A percentile compares a stretch with the other conserved stretches of the same genome.
Evolutionary conservation across 2,329 filamentous ascomycete genomes (phyloP).

Genomic region (Stenocarpella maydis): DNA sequence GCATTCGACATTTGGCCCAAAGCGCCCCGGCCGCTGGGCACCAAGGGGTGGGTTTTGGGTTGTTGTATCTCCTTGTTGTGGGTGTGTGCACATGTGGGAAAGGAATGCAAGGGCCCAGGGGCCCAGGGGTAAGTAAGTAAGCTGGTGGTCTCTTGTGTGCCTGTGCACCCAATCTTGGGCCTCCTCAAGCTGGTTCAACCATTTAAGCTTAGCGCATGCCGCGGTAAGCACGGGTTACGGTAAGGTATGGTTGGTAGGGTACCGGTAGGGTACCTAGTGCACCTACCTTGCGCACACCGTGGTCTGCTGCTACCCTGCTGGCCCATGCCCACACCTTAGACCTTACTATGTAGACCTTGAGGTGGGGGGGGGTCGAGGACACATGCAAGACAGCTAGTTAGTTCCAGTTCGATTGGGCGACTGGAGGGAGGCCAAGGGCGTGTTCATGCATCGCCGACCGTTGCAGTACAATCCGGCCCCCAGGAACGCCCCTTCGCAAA

Average conservation of each 20-base stretch:
- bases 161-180: background rate
- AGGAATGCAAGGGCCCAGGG: constrained; percentile 12
- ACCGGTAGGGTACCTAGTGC: too few relatives aligned
- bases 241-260: too few relatives aligned
- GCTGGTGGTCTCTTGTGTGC: too few relatives aligned
- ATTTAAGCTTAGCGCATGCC: constrained; percentile 25
- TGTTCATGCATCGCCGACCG: constrained; percentile 28
- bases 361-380: constrained; percentile 16
- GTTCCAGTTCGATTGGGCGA: constrained; percentile 6
- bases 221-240: constrained; percentile 25
- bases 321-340: too few relatives aligned
- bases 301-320: constrained; percentile 20
- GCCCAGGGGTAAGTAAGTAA: constrained; percentile 14
- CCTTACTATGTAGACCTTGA: too few relatives aligned
- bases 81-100: background rate
- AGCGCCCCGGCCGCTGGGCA: constrained; percentile 2
- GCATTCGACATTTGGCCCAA: too few relatives aligned
- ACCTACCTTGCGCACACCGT: constrained; percentile 1
- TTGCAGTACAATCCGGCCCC: constrained; percentile 16
- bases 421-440: constrained; percentile 16
- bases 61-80: background rate
- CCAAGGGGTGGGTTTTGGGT: constrained; percentile 13
- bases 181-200: constrained; percentile 19
- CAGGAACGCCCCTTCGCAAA: constrained; percentile 11
- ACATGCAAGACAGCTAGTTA: constrained; percentile 15